Evolutionary conservation across 768 basidiomycete species (phyloP).

Genomic region (Pisolithus microcarpus): DNA sequence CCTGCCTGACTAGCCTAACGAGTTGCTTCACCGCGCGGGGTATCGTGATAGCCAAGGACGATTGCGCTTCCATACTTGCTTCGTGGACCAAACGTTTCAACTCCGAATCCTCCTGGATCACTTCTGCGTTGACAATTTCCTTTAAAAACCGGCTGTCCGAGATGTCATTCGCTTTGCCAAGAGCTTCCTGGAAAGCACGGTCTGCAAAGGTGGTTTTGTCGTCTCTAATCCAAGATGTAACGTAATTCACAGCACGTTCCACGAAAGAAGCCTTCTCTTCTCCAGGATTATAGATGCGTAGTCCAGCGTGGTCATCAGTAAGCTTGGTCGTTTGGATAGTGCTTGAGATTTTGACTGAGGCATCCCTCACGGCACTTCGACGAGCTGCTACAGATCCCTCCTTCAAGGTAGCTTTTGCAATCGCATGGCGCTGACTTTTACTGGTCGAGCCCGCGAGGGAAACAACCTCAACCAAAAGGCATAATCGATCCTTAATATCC

Average conservation of each 20-base stretch:
- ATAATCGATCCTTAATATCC: neutral
- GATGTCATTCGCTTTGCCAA: neutral
- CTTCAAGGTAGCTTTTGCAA: conserved; percentile 5
- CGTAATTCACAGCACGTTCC: too few species aligned
- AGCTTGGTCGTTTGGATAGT: neutral
- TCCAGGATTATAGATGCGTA: neutral
- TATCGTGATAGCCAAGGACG: neutral
- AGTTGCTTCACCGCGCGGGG: conserved; percentile 5
- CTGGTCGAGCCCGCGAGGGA: conserved; percentile 2
- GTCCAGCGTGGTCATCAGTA: neutral
- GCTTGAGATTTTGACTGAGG: too few species aligned
- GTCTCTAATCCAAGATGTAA: neutral
- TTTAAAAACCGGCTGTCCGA: conserved; percentile 13
- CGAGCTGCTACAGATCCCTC: neutral
- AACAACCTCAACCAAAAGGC: neutral
- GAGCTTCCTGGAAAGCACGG: conserved; percentile 2
- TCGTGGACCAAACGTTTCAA: neutral
- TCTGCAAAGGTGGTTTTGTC: neutral
- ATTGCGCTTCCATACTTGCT: neutral
- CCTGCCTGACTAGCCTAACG: conserved; percentile 2
- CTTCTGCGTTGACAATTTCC: conserved; percentile 1
- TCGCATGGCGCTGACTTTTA: neutral
- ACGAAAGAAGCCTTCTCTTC: neutral
- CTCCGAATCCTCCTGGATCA: neutral
- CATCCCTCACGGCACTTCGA: too few species aligned